Conservation (phyloP, 2,329 filamentous ascomycete species). For the Onygena corvina region DNA sequence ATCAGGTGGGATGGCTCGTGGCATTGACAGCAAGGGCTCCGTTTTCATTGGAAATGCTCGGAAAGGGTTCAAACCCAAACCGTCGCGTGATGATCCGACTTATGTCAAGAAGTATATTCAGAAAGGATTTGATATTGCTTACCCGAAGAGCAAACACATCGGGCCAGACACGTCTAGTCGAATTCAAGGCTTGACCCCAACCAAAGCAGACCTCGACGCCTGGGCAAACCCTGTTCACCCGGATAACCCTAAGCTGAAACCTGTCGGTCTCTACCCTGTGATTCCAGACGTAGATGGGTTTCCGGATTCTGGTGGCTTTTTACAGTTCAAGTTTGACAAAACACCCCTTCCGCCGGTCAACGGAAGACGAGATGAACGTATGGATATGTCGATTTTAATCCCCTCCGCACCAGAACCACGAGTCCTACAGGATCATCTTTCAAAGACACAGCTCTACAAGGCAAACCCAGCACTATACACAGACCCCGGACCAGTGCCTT, state of each 20-base stretch:
- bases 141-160: conserved; percentile 47
- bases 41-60: conserved; percentile 16
- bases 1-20: conserved; percentile 24
- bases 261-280: conserved; percentile 49
- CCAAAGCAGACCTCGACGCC: conserved; percentile 44
- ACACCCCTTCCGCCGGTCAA: conserved; percentile 42
- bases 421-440: conserved; percentile 36
- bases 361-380: conserved; percentile 44
- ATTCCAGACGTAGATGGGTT: conserved; percentile 50
- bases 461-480: conserved; percentile 40
- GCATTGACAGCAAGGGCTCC: conserved; percentile 24
- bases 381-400: conserved; percentile 48
- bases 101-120: conserved; percentile 49
- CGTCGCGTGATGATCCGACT: conserved; percentile 44
- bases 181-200: conserved; percentile 43
- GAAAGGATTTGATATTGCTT: conserved; percentile 54
- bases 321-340: conserved; percentile 50
- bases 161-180: conserved; percentile 44
- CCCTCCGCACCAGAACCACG: conserved; percentile 41
- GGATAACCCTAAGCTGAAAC: conserved; percentile 43
- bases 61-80: conserved; percentile 25
- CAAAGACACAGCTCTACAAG: conserved; percentile 38
- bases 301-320: conserved; percentile 47
- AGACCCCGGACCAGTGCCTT: conserved; percentile 42
- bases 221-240: conserved; percentile 52